Base-by-base conservation (phyloP, 2,329 filamentous ascomycete genomes). In the Diplocarpon rosae region DNA sequence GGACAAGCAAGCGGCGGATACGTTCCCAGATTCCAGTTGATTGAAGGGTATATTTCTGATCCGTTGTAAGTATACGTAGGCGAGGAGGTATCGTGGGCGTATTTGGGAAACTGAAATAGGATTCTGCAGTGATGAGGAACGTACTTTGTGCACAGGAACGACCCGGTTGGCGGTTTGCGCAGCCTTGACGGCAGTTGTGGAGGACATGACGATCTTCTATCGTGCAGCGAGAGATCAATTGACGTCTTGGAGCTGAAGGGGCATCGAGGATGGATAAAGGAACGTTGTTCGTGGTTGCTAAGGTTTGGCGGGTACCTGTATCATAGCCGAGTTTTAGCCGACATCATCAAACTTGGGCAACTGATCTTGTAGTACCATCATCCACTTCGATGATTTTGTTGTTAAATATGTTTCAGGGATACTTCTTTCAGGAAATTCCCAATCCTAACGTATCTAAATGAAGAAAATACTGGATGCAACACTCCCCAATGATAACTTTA, bases 21-120 rank as follows among this genome's bases (percentile, higher is more conserved):
- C 70, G 70, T 62, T 90, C 88, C 85, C 87, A 96, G 66, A 96
- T 70, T 33, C 92, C 92, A 32, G 74, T 78, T 41, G 90, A 92
- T 63, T 95, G 85, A 52, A 96, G 72, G 30, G 89, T 94, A 70
- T 98, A 90, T 85, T 96, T 96, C 90, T 98, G 60, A 20, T 9
- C 4, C 34, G 12, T 29, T 37, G 53, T 59, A 56, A 56, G 47
- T 50, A 49, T 51, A 51, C 50, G 34, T 44, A 20, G 43, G 33
- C 37, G 40, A 41, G 39, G 43, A 39, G 16, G 15, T 34, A 9
- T 42, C 42, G 39, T 46, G 32, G 47, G 20, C 20, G 7, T 24
- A 24, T 11, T 42, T 36, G 32, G 14, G 28, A 11, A 14, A 16
- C 9, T 13, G 16, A 32, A 16, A 16, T 34, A 36, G 35, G 39